Evolutionary conservation across 2,329 filamentous ascomycete species (phyloP).

Genomic region (Alternaria novae-zelandiae): DNA sequence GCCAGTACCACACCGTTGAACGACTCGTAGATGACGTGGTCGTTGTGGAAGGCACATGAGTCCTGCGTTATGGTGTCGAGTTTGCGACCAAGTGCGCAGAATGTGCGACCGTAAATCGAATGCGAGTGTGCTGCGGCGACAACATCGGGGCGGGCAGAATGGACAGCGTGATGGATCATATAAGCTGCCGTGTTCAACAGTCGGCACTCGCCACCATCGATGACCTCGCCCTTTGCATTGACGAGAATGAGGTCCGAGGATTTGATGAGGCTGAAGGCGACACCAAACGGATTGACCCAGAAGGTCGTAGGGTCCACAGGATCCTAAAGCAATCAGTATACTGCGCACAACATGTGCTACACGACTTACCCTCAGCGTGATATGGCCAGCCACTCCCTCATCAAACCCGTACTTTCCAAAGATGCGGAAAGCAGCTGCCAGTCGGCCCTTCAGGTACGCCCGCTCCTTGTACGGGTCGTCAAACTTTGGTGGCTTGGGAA

Average conservation of each 20-base stretch:
- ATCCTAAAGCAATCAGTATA: constrained; percentile 43
- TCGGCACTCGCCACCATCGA: constrained; percentile 62
- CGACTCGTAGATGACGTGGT: constrained; percentile 59
- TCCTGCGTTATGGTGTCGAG: constrained; percentile 68
- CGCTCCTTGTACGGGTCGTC: constrained; percentile 48
- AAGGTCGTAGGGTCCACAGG: constrained; percentile 66
- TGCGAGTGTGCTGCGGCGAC: constrained; percentile 66
- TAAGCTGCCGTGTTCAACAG: constrained; percentile 58
- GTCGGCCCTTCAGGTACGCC: constrained; percentile 46
- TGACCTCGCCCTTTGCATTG: constrained; percentile 64
- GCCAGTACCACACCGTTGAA: constrained; percentile 63
- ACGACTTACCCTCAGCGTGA: constrained; percentile 59
- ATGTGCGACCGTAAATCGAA: constrained; percentile 65
- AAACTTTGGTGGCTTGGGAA: constrained; percentile 44
- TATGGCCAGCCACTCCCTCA: constrained; percentile 65
- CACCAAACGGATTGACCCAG: constrained; percentile 72
- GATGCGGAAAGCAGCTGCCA: constrained; percentile 49
- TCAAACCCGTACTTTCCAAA: constrained; percentile 50
- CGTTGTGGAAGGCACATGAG: constrained; percentile 60
- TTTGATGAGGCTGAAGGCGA: constrained; percentile 67
- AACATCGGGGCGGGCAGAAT: constrained; percentile 65
- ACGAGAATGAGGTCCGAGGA: constrained; percentile 72
- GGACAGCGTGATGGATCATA: constrained; percentile 66
- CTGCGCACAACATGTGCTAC: not conserved
- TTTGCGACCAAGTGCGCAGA: constrained; percentile 65